Conservation (phyloP, 352 stramenopile species). For the Phytophthora quininea region DNA sequence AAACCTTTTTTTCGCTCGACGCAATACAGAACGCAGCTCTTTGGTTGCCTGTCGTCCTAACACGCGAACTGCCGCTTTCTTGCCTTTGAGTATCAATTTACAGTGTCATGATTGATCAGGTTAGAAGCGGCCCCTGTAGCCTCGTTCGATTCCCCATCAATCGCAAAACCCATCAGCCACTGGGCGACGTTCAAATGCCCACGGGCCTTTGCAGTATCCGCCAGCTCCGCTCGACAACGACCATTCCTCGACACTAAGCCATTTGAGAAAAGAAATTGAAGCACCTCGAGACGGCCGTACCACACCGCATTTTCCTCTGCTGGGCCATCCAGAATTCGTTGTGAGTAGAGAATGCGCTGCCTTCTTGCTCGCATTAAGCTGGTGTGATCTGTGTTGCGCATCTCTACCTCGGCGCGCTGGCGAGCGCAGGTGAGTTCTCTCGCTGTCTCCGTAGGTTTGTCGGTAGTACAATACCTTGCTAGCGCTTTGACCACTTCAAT, state of each 20-base stretch:
- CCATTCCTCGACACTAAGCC: conserved; percentile 28
- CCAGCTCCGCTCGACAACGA: conserved; percentile 29
- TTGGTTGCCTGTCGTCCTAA: no score
- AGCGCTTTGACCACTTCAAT: conserved; percentile 33
- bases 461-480: conserved; percentile 30
- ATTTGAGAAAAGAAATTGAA: conserved; percentile 38
- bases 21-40: no score
- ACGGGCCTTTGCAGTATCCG: conserved; percentile 23
- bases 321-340: conserved; percentile 29
- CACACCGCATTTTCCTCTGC: conserved; percentile 36
- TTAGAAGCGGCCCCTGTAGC: neutral
- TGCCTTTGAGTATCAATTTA: no score
- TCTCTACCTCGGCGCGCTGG: conserved; percentile 18
- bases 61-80: no score
- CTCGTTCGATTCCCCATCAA: neutral
- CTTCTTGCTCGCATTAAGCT: conserved; percentile 21
- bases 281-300: conserved; percentile 33
- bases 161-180: conserved; percentile 32
- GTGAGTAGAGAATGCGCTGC: conserved; percentile 26
- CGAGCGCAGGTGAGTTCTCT: conserved; percentile 15
- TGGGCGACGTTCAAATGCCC: conserved; percentile 20
- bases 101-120: no score
- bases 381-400: neutral
- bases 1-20: no score
- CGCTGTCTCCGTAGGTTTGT: conserved; percentile 4